These are phyloP conservation scores for Kokia cookei DNA, from an alignment of 441 rosid species.

Conservation along the genomic window DNA sequence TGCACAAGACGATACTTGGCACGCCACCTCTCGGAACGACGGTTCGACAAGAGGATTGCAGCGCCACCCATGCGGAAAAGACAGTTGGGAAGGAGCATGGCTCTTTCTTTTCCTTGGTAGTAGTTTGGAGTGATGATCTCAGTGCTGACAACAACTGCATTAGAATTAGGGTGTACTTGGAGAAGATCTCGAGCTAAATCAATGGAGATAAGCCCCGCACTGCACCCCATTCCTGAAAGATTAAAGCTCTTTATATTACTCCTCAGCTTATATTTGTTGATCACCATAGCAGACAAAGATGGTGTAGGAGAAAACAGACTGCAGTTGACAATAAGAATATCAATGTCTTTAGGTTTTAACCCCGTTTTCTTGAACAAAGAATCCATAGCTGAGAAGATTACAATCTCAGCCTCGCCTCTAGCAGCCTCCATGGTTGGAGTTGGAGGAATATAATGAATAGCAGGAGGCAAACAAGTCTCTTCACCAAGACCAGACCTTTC, in stretches of 20 bases:
- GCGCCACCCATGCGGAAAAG: slow-evolving; percentile 95
- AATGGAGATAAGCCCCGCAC: slow-evolving; percentile 75
- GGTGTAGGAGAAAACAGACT: slow-evolving; percentile 89
- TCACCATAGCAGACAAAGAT: slow-evolving; percentile 83
- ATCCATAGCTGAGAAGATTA: slow-evolving; percentile 81
- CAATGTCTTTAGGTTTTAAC: slow-evolving; percentile 66
- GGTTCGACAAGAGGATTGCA: slow-evolving; percentile 73
- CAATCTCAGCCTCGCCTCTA: slow-evolving; percentile 71
- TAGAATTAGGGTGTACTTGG: slow-evolving; percentile 74
- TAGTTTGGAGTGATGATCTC: slow-evolving; percentile 90
- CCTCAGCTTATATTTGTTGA: slow-evolving; percentile 78
- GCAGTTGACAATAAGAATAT: slow-evolving; percentile 80
- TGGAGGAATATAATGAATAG: slow-evolving; percentile 89
- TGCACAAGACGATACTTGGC: slow-evolving; percentile 80
- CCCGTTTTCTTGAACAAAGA: slow-evolving; percentile 65
- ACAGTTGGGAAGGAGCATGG: slow-evolving; percentile 90
- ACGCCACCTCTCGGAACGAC: slow-evolving; percentile 45
- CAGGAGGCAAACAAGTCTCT: slow-evolving; percentile 87
- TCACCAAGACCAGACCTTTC: slow-evolving; percentile 92
- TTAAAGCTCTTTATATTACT: slow-evolving; percentile 90
- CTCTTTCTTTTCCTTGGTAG: slow-evolving; percentile 77
- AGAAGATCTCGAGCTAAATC: slow-evolving; percentile 83
- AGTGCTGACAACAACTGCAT: slow-evolving; percentile 76
- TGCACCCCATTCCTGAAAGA: slow-evolving; percentile 95
- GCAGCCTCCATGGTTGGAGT: slow-evolving; percentile 76